phyloP scores from a whole-genome alignment of 177 flowering plant species.

The Vitis hybrid region DNA sequence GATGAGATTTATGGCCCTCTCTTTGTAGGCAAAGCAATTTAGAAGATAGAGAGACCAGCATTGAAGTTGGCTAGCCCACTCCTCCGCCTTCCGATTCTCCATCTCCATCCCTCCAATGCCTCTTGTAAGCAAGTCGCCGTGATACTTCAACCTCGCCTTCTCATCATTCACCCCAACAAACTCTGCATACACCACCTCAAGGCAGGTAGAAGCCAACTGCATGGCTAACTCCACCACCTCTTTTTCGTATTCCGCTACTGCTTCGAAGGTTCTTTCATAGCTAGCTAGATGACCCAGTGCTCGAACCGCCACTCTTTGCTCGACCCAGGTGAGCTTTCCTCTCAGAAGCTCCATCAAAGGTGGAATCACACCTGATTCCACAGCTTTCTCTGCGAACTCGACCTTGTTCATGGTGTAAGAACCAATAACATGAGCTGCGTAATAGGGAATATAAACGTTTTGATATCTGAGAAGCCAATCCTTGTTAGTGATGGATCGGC shows the following conservation, averaged over 20 bases:
- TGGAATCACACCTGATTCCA: constrained; percentile 54
- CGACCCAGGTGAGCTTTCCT: constrained; percentile 83
- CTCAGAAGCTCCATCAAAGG: constrained; percentile 69
- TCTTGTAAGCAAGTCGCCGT: constrained; percentile 63
- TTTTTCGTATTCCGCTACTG: constrained; percentile 42
- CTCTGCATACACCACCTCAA: constrained; percentile 40
- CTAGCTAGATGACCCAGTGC: constrained; percentile 83
- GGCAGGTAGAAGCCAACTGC: constrained; percentile 48
- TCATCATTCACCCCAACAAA: constrained; percentile 42
- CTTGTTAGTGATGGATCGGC: constrained; percentile 35
- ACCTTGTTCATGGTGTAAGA: constrained; percentile 79
- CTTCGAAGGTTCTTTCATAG: constrained; percentile 52
- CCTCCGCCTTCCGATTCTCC: constrained; percentile 77
- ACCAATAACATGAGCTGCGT: constrained; percentile 84
- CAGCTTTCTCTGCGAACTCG: constrained; percentile 60
- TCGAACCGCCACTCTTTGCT: constrained; percentile 76
- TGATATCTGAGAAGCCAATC: constrained; percentile 62
- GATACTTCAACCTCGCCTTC: constrained; percentile 54
- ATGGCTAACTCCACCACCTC: constrained; percentile 51
- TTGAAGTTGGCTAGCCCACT: constrained; percentile 85
- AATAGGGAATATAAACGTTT: constrained; percentile 78
- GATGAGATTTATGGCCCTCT: constrained; percentile 42
- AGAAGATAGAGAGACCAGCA: constrained; percentile 76
- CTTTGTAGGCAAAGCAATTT: constrained; percentile 68
- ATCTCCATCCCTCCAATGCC: constrained; percentile 64